phyloP scores from a whole-genome alignment of 139 green algal species.

The Tetraselmis striata region DNA sequence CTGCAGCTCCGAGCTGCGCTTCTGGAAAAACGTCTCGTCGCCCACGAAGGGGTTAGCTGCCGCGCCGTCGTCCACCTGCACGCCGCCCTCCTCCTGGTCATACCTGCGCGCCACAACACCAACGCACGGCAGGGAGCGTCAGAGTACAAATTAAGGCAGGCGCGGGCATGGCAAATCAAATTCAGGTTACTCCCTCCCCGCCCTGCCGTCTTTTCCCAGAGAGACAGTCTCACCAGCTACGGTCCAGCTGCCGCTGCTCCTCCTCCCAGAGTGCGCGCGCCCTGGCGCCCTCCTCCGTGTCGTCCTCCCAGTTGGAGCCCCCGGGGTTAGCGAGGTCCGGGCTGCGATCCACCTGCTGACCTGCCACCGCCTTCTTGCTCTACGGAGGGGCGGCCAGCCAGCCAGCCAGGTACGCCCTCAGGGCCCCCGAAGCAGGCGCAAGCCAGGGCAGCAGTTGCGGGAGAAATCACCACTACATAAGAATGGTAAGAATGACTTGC shows the following conservation, averaged over 20 bases:
- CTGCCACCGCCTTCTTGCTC: background rate
- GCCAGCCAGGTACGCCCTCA: background rate
- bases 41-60: conserved; percentile 24
- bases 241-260: conserved; percentile 75
- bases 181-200: no score
- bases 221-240: conserved; percentile 73
- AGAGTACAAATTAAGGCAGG: no score
- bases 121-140: no score
- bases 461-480: no score
- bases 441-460: no score
- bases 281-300: conserved; percentile 22
- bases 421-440: no score
- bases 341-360: conserved; percentile 7
- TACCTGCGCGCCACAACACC: conserved; percentile 23
- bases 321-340: conserved; percentile 4
- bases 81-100: conserved; percentile 75
- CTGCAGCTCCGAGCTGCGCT: conserved; percentile 55
- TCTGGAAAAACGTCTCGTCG: conserved; percentile 42
- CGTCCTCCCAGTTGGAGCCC: conserved; percentile 5
- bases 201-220: no score
- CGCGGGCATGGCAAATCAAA: background rate
- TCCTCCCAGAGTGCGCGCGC: conserved; percentile 47
- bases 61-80: conserved; percentile 36
- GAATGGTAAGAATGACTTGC: no score
- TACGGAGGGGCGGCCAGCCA: background rate